Conservation (phyloP, 352 stramenopile species). For the Globisporangium spinosum region DNA sequence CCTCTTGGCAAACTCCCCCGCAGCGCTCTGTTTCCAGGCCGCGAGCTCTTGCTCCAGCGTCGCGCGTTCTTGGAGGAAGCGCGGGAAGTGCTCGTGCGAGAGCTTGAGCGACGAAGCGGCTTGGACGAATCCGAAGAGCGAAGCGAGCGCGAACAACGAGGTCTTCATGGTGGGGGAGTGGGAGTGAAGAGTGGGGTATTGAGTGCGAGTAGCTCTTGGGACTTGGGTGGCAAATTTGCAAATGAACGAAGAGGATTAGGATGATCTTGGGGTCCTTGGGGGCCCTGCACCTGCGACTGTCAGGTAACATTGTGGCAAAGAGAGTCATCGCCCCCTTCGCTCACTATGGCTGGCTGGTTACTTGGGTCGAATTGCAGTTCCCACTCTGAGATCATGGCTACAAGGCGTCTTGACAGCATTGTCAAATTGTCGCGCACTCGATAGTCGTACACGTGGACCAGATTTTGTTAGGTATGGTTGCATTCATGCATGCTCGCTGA, state of each 20-base stretch:
- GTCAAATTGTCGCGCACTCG: constrained; percentile 6
- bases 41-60: constrained; percentile 37
- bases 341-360: background rate
- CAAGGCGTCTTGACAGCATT: background rate
- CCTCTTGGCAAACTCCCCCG: constrained; percentile 43
- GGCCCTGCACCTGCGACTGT: background rate
- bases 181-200: constrained; percentile 18
- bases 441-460: constrained; percentile 9
- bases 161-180: constrained; percentile 30
- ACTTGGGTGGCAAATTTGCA: constrained; percentile 28
- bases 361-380: background rate
- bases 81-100: constrained; percentile 28
- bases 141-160: constrained; percentile 24
- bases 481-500: background rate
- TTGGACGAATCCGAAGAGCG: constrained; percentile 18
- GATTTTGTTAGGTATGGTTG: background rate
- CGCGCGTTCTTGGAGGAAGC: constrained; percentile 47
- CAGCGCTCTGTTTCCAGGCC: constrained; percentile 48
- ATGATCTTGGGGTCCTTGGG: background rate
- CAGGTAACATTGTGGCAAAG: background rate
- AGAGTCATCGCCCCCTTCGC: background rate
- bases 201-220: background rate
- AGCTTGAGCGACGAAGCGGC: constrained; percentile 21
- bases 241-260: constrained; percentile 21
- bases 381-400: background rate